phyloP scores from a whole-genome alignment of 1,284 basidiomycete species.

The Papiliotrema fonsecae region DNA sequence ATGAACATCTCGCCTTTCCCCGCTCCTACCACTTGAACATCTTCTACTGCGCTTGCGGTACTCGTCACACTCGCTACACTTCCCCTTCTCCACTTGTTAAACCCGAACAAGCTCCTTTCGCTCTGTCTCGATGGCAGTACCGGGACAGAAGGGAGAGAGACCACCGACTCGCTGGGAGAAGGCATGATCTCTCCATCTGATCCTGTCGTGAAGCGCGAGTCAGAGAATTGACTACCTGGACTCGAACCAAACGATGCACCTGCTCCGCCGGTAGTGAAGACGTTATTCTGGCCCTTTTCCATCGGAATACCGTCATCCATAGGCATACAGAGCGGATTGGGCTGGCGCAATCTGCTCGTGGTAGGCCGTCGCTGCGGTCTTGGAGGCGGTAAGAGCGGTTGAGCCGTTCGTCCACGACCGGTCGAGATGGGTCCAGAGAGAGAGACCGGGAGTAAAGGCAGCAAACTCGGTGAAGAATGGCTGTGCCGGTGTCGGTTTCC shows the following conservation, averaged over 20 bases:
- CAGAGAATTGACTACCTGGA: slow-evolving; percentile 3
- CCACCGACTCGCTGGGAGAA: neutral
- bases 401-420: neutral
- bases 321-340: slow-evolving; percentile 9
- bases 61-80: neutral
- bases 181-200: neutral
- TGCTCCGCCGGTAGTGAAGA: no score
- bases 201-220: neutral
- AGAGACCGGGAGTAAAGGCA: neutral
- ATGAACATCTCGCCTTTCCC: neutral
- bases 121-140: neutral
- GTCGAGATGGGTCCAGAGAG: neutral
- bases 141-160: neutral
- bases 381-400: slow-evolving; percentile 4
- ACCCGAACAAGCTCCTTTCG: neutral
- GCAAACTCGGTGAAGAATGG: slow-evolving; percentile 10
- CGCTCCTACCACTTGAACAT: neutral
- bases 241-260: no score
- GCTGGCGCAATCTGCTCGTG: slow-evolving; percentile 6
- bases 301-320: neutral
- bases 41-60: neutral
- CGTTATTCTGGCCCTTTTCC: neutral
- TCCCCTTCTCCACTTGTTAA: neutral
- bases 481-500: slow-evolving; percentile 8
- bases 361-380: slow-evolving; percentile 4